phyloP scores from a whole-genome alignment of 2,329 filamentous ascomycete genomes.

The Stenocarpella maydis region DNA sequence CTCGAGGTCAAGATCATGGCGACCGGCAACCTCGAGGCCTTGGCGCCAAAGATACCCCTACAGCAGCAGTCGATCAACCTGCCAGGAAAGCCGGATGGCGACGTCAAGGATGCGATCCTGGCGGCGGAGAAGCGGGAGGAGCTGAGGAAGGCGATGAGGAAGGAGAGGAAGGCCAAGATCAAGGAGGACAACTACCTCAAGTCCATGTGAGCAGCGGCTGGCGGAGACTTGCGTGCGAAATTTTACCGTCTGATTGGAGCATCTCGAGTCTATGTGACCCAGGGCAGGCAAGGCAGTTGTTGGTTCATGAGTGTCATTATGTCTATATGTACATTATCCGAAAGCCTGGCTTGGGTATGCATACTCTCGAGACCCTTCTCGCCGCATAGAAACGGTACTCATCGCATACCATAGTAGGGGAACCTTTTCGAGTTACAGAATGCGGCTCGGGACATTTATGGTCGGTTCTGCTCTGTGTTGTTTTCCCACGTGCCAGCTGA shows the following conservation, averaged over 20 bases:
- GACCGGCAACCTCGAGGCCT: constrained; percentile 70
- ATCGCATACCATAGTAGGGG: not conserved
- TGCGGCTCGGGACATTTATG: not conserved
- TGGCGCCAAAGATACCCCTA: constrained; percentile 75
- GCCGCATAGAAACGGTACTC: not conserved
- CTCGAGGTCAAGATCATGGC: constrained; percentile 68
- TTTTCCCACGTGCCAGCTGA: not conserved
- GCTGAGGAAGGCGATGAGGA: constrained; percentile 75
- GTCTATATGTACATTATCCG: constrained; percentile 12
- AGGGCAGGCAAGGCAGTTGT: not conserved
- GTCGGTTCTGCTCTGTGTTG: not conserved
- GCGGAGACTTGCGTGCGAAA: not conserved
- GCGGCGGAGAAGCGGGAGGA: constrained; percentile 64
- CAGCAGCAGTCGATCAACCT: constrained; percentile 83
- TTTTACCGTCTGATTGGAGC: not conserved
- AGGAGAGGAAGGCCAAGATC: constrained; percentile 77
- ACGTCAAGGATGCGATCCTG: constrained; percentile 54
- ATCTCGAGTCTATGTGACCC: not conserved
- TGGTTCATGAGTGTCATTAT: not conserved
- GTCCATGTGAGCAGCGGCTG: constrained; percentile 66
- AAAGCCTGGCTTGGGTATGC: not conserved
- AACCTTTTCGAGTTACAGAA: not conserved
- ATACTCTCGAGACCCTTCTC: not conserved
- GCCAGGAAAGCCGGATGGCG: constrained; percentile 57
- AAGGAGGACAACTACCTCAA: constrained; percentile 89